phyloP scores from a whole-genome alignment of 768 basidiomycete genomes.

The Psilocybe azurescens region DNA sequence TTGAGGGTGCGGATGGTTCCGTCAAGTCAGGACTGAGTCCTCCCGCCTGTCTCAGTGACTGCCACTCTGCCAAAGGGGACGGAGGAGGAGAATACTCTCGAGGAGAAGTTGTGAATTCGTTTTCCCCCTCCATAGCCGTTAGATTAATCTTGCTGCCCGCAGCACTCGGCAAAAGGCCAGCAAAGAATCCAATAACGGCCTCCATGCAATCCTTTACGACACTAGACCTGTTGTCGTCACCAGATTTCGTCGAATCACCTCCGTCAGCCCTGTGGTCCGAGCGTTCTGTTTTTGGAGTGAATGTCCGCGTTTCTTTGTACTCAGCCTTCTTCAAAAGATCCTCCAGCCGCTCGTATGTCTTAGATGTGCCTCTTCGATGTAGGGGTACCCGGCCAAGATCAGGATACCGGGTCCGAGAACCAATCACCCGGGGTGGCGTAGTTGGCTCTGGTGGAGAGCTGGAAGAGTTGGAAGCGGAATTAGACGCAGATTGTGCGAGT shows the following conservation, averaged over 20 bases:
- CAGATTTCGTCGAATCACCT: constrained; percentile 14
- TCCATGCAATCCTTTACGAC: constrained; percentile 57
- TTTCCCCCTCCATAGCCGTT: constrained; percentile 7
- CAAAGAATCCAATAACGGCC: constrained; percentile 68
- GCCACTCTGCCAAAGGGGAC: constrained; percentile 35
- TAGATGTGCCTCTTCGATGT: constrained; percentile 79
- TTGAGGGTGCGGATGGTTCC: constrained; percentile 31
- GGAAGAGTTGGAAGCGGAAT: constrained; percentile 41
- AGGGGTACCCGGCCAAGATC: constrained; percentile 73
- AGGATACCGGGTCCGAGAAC: constrained; percentile 56
- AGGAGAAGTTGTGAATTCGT: constrained; percentile 21
- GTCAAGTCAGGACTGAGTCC: constrained; percentile 24
- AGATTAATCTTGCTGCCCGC: constrained; percentile 23
- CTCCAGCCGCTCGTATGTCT: constrained; percentile 83
- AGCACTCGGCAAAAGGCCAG: constrained; percentile 60
- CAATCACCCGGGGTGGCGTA: constrained; percentile 49
- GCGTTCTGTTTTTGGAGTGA: constrained; percentile 82
- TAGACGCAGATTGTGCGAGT: constrained; percentile 46
- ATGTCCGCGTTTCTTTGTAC: constrained; percentile 90
- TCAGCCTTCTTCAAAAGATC: constrained; percentile 87
- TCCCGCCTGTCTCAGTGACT: constrained; percentile 18
- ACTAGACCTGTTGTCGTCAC: constrained; percentile 38
- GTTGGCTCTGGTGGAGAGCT: constrained; percentile 46
- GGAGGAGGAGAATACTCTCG: constrained; percentile 35
- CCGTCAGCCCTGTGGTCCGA: constrained; percentile 33